These are phyloP conservation scores for Sarcodon sp. DNA, from an alignment of 768 basidiomycete species.

Conservation along the genomic window DNA sequence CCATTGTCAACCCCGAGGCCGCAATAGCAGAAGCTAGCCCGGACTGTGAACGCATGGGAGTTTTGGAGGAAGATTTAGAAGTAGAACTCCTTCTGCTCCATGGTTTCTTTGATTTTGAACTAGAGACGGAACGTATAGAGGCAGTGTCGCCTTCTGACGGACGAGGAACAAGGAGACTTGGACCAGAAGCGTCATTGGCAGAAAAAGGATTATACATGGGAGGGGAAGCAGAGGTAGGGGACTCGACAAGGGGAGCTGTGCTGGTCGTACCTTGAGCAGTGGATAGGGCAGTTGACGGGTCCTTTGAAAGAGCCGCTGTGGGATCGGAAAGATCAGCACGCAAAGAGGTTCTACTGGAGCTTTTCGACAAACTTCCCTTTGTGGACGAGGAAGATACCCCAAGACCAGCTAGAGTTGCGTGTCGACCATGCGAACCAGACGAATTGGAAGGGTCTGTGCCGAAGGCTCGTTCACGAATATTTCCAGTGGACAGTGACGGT, in stretches of 20 bases:
- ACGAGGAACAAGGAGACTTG: slow-evolving; percentile 7
- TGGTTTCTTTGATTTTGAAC: slow-evolving; percentile 8
- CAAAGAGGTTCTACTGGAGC: slow-evolving; percentile 4
- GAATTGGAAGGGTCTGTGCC: background rate
- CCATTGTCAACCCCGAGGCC: slow-evolving; percentile 36
- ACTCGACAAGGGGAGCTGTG: slow-evolving; percentile 12
- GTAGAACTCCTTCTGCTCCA: slow-evolving; percentile 10
- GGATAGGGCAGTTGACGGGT: background rate
- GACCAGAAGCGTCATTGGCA: slow-evolving; percentile 3
- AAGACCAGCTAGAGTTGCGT: background rate
- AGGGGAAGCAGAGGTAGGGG: slow-evolving; percentile 10
- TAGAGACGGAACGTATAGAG: slow-evolving; percentile 12
- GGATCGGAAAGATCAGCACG: slow-evolving; percentile 1
- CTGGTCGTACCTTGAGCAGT: slow-evolving; percentile 1
- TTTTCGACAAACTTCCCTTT: background rate
- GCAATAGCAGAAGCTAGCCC: slow-evolving; percentile 60
- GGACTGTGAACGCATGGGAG: slow-evolving; percentile 26
- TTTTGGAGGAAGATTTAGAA: slow-evolving; percentile 16
- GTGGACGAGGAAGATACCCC: background rate
- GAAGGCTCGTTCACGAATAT: background rate
- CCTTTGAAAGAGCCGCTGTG: background rate
- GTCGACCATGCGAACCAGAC: slow-evolving; percentile 2
- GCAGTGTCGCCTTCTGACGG: slow-evolving; percentile 12
- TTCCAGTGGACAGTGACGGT: slow-evolving; percentile 6
- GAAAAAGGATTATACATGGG: slow-evolving; percentile 3